phyloP scores from a whole-genome alignment of 2,329 filamentous ascomycete genomes.

The Fusarium cyanostomum region DNA sequence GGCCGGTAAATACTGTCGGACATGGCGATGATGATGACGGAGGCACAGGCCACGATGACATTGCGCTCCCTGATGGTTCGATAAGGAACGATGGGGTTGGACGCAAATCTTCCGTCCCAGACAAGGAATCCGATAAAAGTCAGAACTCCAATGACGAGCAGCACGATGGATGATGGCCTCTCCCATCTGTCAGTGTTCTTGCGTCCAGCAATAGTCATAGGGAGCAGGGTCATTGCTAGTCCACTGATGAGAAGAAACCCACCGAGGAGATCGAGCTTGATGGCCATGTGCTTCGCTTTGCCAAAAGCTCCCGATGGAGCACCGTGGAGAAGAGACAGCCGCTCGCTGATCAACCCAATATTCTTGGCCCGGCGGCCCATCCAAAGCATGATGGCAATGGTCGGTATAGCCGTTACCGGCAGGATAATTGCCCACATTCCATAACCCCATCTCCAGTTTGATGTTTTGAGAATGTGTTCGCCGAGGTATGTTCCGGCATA shows the following conservation, averaged over 20 bases:
- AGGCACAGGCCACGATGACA: constrained; percentile 27
- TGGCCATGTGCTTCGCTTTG: constrained; percentile 7
- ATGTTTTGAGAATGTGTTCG: constrained; percentile 21
- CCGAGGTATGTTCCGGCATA: constrained; percentile 34
- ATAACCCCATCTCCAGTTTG: constrained; percentile 29
- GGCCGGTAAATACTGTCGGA: constrained; percentile 31
- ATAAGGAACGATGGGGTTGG: constrained; percentile 26
- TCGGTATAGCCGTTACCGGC: constrained; percentile 18
- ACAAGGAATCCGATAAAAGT: constrained; percentile 18
- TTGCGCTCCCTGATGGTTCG: constrained; percentile 32
- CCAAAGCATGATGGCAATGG: constrained; percentile 30
- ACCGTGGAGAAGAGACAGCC: constrained; percentile 4
- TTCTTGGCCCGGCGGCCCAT: constrained; percentile 18
- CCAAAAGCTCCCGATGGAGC: background rate
- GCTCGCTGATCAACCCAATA: constrained; percentile 8
- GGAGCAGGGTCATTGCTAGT: constrained; percentile 27
- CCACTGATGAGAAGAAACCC: constrained; percentile 25
- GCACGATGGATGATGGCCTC: constrained; percentile 20
- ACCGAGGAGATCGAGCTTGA: constrained; percentile 18
- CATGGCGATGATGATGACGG: constrained; percentile 26
- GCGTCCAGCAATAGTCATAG: constrained; percentile 27
- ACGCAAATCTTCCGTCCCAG: constrained; percentile 26
- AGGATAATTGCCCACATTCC: constrained; percentile 30
- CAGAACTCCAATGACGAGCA: constrained; percentile 13
- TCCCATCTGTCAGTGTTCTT: constrained; percentile 31